Base-by-base conservation (phyloP, 768 basidiomycete species). In the Suillus alpinus region DNA sequence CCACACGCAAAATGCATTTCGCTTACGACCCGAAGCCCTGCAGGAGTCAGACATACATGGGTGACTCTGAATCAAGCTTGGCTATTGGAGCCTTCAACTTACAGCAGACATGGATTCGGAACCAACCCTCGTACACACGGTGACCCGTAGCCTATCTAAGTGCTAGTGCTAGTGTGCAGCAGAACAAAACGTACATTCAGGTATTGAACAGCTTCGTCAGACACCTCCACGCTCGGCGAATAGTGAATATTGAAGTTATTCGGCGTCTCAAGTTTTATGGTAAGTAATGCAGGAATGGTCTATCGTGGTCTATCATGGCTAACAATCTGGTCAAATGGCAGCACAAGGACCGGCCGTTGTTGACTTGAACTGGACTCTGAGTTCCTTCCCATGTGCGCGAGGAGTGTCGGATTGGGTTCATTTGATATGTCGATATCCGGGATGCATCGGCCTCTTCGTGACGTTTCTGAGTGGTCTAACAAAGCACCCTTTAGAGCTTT, bases 1-100 rank as follows among this genome's bases (percentile, higher is more conserved):
- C 37, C 53, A 39, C 53, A 29, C 26, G 53, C 53, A 55, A 39
- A 39, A 55, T 39, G 53, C 53, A 39, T 39, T 29, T 26, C 53
- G 53, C 37, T 18, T 36, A 37, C 23, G 20, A 20, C 36, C 20
- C 34, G 36, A 23, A 49, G 26, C 53, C 53, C 53, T 55, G 53
- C 37, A 39, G 34, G 53, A 55, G 16, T 39, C 23, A 40, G 18
- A 39, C 10, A 34, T 14, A 10, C 36, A 18, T 26, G 23, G 16
- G 14, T 18, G 36, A 53, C 52, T 36, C n/a, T 43, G 26, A 26
- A 26, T 26, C 47, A 29, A 29, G 47, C 47, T 29, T 8, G 16
- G 26, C 16, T 16, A 29, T n/a, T 14, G 31, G 49, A 50, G 10
- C 10, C 18, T 32, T 31, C 49, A 32, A 32, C 29, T 49, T 18